Conservation (phyloP, 2,329 filamentous ascomycete genomes). For the Ascochyta fabae region DNA sequence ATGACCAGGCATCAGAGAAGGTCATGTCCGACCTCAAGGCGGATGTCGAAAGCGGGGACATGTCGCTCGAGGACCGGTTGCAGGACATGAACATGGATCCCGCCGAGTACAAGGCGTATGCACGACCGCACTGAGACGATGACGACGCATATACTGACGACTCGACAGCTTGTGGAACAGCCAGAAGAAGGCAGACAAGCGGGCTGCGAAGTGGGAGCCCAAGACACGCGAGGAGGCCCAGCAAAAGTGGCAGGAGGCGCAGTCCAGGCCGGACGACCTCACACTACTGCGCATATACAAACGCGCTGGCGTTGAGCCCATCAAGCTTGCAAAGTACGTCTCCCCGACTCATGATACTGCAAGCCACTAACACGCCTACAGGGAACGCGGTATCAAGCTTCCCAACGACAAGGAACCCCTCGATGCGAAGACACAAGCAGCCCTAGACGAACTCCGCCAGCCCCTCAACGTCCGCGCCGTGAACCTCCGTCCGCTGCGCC, state of each 20-base stretch:
- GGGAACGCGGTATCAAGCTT: slow-evolving; percentile 41
- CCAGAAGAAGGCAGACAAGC: slow-evolving; percentile 30
- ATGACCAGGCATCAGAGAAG: slow-evolving; percentile 20
- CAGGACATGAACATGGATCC: slow-evolving; percentile 37
- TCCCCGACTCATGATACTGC: too few relatives aligned
- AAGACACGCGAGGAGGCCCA: slow-evolving; percentile 40
- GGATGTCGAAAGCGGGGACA: slow-evolving; percentile 29
- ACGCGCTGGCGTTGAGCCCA: slow-evolving; percentile 40
- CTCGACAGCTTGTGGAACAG: slow-evolving; percentile 33
- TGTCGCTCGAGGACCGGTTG: slow-evolving; percentile 37
- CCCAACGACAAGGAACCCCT: slow-evolving; percentile 40
- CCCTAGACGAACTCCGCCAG: slow-evolving; percentile 41
- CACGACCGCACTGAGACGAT: background rate
- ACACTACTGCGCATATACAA: slow-evolving; percentile 43
- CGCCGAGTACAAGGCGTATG: slow-evolving; percentile 40
- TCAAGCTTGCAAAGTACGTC: slow-evolving; percentile 45
- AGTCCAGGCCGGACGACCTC: slow-evolving; percentile 39
- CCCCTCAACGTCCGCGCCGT: slow-evolving; percentile 84
- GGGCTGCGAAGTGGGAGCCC: slow-evolving; percentile 32
- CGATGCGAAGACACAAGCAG: slow-evolving; percentile 37
- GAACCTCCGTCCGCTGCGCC: slow-evolving; percentile 83
- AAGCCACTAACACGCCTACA: slow-evolving; percentile 12
- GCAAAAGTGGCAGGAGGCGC: slow-evolving; percentile 38
- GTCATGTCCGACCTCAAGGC: slow-evolving; percentile 23
- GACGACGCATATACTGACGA: slow-evolving; percentile 19